phyloP scores from a whole-genome alignment of 352 stramenopile species.

The Globisporangium cylindrosporum region DNA sequence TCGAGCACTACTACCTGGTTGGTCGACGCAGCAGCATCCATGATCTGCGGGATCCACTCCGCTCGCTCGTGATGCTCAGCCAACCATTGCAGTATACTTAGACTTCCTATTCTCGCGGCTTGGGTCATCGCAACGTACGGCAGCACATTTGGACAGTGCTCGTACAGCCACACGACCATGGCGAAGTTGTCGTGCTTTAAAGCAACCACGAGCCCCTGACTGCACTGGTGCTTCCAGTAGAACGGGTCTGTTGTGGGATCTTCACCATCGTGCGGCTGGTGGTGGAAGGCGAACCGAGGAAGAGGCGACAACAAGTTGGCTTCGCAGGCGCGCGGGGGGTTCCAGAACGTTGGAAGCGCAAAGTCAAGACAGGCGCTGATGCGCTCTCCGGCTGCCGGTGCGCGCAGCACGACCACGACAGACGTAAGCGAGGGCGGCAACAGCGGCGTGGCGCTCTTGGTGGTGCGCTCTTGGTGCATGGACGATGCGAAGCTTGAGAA shows the following conservation, averaged over 20 bases:
- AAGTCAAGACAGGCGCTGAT: neutral
- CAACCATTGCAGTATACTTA: neutral
- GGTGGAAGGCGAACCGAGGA: neutral
- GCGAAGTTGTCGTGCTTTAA: neutral
- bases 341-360: neutral
- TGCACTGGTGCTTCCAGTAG: constrained; percentile 1
- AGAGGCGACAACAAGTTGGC: neutral
- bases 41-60: neutral
- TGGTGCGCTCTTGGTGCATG: neutral
- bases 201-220: neutral
- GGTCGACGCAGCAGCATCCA: constrained; percentile 1
- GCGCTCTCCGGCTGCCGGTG: neutral
- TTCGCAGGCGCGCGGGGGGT: neutral
- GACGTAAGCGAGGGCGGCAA: neutral
- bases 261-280: neutral
- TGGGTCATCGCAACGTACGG: neutral
- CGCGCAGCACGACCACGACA: neutral
- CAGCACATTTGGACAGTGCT: neutral
- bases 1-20: neutral
- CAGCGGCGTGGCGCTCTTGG: neutral
- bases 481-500: too few species aligned
- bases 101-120: neutral
- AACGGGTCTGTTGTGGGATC: neutral
- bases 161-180: neutral
- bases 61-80: neutral